These are phyloP conservation scores for Podospora fimiseda DNA, from an alignment of 495 filamentous ascomycete genomes.

Conservation along the genomic window DNA sequence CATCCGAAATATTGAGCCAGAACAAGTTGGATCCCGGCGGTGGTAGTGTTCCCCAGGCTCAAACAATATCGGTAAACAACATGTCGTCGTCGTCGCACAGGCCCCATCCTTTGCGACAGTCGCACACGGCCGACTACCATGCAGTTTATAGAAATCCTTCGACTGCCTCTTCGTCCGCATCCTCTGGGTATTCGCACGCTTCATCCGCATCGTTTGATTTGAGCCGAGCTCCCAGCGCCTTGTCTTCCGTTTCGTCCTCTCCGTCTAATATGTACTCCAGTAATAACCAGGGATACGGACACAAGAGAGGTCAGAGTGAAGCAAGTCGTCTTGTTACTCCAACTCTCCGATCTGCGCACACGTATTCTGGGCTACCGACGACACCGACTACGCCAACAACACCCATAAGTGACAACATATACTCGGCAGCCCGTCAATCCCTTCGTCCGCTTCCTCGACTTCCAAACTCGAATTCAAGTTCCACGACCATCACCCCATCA, in stretches of 20 bases:
- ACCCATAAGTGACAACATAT: conserved; percentile 50
- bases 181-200: conserved; percentile 66
- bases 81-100: conserved; percentile 39
- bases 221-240: conserved; percentile 59
- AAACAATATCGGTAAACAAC: conserved; percentile 3
- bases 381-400: conserved; percentile 46
- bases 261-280: conserved; percentile 56
- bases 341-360: conserved; percentile 29
- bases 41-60: not conserved
- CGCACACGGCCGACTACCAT: conserved; percentile 49
- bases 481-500: conserved; percentile 14
- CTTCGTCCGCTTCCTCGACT: conserved; percentile 69
- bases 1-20: conserved; percentile 2
- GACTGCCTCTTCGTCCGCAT: conserved; percentile 65
- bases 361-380: conserved; percentile 40
- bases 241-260: conserved; percentile 57
- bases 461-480: conserved; percentile 31
- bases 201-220: conserved; percentile 57
- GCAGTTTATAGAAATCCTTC: conserved; percentile 65
- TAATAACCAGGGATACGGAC: conserved; percentile 37
- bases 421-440: conserved; percentile 67
- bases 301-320: conserved; percentile 76
- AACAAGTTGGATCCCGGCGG: conserved; percentile 3
- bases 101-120: conserved; percentile 53
- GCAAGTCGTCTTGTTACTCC: conserved; percentile 42